Conservation (phyloP, 345 rosid species). For the Acer campestre region DNA sequence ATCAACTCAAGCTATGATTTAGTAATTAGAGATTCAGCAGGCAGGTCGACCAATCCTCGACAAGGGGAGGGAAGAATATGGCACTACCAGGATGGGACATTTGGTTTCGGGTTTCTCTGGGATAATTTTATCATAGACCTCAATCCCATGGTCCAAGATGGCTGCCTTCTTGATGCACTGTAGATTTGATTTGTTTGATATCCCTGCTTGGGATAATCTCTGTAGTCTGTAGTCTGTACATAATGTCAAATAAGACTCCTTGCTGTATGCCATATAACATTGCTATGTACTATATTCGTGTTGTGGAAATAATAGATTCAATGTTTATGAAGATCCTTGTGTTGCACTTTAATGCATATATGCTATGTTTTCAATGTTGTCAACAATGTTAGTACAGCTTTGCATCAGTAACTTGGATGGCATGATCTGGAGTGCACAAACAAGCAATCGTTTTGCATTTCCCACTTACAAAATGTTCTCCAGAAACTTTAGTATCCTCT, state of each 20-base stretch:
- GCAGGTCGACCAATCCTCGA: constrained; percentile 34
- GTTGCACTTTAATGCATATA: not conserved
- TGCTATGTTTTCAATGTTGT: not conserved
- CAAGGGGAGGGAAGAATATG: constrained; percentile 81
- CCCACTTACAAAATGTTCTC: not conserved
- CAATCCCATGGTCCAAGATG: constrained; percentile 61
- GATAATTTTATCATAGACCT: constrained; percentile 68
- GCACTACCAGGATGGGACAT: constrained; percentile 71
- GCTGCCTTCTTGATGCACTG: constrained; percentile 53
- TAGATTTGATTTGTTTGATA: constrained; percentile 25
- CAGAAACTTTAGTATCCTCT: not conserved
- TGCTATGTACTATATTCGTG: not conserved
- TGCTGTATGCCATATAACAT: constrained; percentile 1
- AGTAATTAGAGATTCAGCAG: constrained; percentile 44
- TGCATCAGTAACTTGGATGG: not conserved
- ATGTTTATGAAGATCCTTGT: not conserved
- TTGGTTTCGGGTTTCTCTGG: constrained; percentile 78
- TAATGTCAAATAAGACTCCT: not conserved
- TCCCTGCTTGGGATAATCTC: not conserved
- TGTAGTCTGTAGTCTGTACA: not conserved
- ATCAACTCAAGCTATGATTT: constrained; percentile 67
- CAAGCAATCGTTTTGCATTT: not conserved
- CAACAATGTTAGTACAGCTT: not conserved
- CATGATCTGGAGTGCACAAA: not conserved
- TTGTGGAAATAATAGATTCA: not conserved